A percentile compares a stretch with the other conserved stretches of the same genome.
Evolutionary conservation across 768 basidiomycete species (phyloP).

Genomic region (Russula sp.): DNA sequence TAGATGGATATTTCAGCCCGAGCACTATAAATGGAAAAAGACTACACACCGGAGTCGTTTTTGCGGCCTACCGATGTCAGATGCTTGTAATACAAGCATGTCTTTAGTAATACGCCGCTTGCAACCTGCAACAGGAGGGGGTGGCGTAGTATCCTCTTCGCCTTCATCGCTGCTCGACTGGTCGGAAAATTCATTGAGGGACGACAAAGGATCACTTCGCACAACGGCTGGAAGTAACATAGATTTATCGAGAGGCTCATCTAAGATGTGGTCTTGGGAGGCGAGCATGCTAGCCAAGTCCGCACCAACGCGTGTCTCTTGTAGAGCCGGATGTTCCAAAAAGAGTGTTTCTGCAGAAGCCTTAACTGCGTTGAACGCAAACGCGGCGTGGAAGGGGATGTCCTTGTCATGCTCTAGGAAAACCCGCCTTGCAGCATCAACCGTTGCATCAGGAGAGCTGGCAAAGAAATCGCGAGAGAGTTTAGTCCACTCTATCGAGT

Average conservation of each 20-base stretch:
- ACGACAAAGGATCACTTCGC: too few relatives aligned
- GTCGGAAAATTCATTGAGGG: neutral
- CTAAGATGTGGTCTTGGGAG: too few relatives aligned
- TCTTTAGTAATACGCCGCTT: constrained; percentile 7
- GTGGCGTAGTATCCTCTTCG: constrained; percentile 11
- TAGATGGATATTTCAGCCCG: neutral
- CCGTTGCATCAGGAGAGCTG: constrained; percentile 22
- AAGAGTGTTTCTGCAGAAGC: constrained; percentile 27
- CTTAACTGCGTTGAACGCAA: constrained; percentile 28
- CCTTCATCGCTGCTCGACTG: neutral
- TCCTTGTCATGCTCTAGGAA: constrained; percentile 21
- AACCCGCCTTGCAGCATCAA: constrained; percentile 27
- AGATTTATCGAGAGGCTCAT: too few relatives aligned
- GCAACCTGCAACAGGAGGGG: constrained; percentile 11
- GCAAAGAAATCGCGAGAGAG: constrained; percentile 20
- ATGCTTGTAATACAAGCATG: neutral
- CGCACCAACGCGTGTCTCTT: neutral
- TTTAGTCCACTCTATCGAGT: constrained; percentile 21
- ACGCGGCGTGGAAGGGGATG: constrained; percentile 4
- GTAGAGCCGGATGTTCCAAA: constrained; percentile 14
- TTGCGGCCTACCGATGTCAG: neutral
- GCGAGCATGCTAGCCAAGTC: too few relatives aligned
- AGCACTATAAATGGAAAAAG: neutral
- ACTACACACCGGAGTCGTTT: constrained; percentile 8
- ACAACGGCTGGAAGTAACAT: too few relatives aligned